Evolutionary conservation across 805 yeast species (phyloP), one percentile per base, ranked within the genome.

Genomic region (Hanseniaspora taiwanica): DNA sequence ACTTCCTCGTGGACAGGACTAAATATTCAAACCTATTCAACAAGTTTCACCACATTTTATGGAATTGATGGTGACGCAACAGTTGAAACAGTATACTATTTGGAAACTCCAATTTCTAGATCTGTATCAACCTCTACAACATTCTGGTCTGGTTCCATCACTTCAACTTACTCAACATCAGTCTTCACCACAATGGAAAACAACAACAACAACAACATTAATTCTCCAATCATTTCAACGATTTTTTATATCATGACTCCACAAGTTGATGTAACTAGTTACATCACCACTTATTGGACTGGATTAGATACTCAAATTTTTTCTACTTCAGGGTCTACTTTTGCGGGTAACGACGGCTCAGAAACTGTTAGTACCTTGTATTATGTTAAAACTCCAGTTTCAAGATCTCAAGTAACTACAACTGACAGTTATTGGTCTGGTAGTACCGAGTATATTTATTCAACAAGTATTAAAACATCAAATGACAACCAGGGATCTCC

Each of bases 231-330:
- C 3, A 41, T 41, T n/a, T 38, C 44, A 18, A 48, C 50, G 5
- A 21, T 46, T 27, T 48, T 46, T 38, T 37, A 36, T 23, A 42
- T 49, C n/a, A 45, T 42, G 18, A 45, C 51, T 16, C 53, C 51
- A 27, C 23, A 35, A 7, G 35, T 33, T 6, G 35, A 33, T 21
- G n/a, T 37, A 13, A 19, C 39, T 3, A 16, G 32, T 6, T 14
- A 3, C 1, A 21, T 27, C 13, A 38, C 44, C 4, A 37, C 35
- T 19, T 42, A 35, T 27, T 39, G 38, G 35, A 37, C 44, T 12
- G 47, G 51, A 27, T 40, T 42, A n/a, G 35, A 29, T 4, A 17
- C 34, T 2, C 33, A 27, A 12, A 44, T 44, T 12, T 35, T 33
- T 8, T 19, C 45, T 3, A 35, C 32, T 8, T 24, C 40, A 14